These are phyloP conservation scores for Symbiodinium natans DNA, from an alignment of 73 alveolate genomes.

Conservation along the genomic window DNA sequence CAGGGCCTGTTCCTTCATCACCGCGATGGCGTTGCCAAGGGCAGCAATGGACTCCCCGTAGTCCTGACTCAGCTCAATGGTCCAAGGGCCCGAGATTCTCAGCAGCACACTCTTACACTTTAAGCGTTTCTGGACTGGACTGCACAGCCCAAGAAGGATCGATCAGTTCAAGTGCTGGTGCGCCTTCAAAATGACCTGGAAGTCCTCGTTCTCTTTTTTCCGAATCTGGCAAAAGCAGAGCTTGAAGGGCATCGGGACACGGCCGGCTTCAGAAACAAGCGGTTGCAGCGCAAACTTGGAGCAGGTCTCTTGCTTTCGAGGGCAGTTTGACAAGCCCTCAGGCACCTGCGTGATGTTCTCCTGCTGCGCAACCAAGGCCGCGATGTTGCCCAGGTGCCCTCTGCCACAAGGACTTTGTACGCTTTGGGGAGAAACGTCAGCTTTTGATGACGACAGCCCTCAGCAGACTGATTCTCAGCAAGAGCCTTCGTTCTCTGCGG, in stretches of 20 bases:
- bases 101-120: too few relatives aligned
- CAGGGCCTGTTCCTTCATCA: constrained; percentile 36
- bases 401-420: background rate
- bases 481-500: constrained; percentile 38
- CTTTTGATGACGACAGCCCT: background rate
- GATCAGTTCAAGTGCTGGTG: too few relatives aligned
- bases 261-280: too few relatives aligned
- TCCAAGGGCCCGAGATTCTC: too few relatives aligned
- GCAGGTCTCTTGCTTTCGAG: too few relatives aligned
- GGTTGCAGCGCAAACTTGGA: too few relatives aligned
- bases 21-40: constrained; percentile 8
- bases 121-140: too few relatives aligned
- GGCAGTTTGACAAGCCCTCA: too few relatives aligned
- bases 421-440: background rate
- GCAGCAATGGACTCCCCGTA: constrained; percentile 53
- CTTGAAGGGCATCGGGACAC: background rate
- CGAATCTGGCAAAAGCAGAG: constrained; percentile 5
- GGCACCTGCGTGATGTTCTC: constrained; percentile 63
- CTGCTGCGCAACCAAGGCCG: constrained; percentile 43
- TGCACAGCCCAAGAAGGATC: too few relatives aligned
- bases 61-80: constrained; percentile 14
- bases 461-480: background rate
- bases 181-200: constrained; percentile 36
- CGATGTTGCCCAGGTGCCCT: constrained; percentile 55
- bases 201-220: constrained; percentile 27